phyloP scores from a whole-genome alignment of 1,284 basidiomycete genomes.

The Austroboletus niveus region DNA sequence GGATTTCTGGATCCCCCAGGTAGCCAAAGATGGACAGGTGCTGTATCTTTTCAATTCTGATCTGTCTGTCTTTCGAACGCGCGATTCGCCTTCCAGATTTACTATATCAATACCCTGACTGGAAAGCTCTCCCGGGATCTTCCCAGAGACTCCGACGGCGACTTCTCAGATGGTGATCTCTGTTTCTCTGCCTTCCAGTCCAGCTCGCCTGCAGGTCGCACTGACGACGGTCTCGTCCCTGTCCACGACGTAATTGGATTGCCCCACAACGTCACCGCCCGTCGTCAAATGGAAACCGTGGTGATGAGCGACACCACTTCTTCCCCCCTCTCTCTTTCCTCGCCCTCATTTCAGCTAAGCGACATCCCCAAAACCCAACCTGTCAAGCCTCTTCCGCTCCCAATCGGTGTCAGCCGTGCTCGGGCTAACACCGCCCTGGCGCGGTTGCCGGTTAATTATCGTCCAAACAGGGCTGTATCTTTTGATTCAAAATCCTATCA shows the following conservation, averaged over 20 bases:
- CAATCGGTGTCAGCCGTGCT: constrained; percentile 7
- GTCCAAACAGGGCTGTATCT: constrained; percentile 6
- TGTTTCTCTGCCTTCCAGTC: constrained; percentile 13
- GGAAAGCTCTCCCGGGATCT: constrained; percentile 30
- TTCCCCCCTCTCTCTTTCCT: background rate
- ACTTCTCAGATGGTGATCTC: constrained; percentile 15
- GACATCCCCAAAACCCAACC: background rate
- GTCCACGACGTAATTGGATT: background rate
- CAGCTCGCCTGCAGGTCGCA: constrained; percentile 8
- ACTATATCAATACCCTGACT: constrained; percentile 32
- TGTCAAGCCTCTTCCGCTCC: constrained; percentile 1
- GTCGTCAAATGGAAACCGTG: background rate
- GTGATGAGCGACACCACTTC: background rate
- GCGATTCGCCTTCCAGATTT: constrained; percentile 20
- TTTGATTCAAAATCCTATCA: constrained; percentile 4
- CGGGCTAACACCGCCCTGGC: constrained; percentile 27
- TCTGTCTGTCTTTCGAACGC: background rate
- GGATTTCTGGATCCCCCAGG: constrained; percentile 35
- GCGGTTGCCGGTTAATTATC: too few species aligned
- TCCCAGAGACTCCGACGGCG: constrained; percentile 28
- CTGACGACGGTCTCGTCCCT: constrained; percentile 8
- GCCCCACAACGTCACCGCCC: background rate
- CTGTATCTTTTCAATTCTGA: background rate
- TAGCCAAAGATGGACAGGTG: constrained; percentile 30
- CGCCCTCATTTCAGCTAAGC: background rate